A percentile compares a stretch with the other conserved stretches of the same genome.
phyloP scores from a whole-genome alignment of 2,329 filamentous ascomycete species.

The Claviceps pazoutovae region DNA sequence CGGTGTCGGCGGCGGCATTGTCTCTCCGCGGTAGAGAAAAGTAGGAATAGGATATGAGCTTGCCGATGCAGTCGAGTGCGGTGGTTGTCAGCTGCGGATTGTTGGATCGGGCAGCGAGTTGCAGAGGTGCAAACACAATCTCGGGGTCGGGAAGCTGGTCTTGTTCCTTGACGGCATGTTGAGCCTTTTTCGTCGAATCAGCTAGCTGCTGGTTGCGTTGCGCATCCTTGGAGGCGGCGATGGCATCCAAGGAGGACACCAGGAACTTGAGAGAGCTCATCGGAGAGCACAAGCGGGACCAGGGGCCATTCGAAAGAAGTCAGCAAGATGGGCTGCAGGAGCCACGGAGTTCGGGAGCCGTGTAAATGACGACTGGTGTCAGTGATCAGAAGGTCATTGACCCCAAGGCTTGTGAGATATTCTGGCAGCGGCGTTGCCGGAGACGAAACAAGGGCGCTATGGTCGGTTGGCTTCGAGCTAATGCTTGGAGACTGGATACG shows the following conservation, averaged over 20 bases:
- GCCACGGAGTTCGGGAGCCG: neutral
- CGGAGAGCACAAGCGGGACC: slow-evolving; percentile 34
- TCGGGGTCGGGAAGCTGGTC: slow-evolving; percentile 81
- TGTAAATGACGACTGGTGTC: neutral
- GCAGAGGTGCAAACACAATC: slow-evolving; percentile 78
- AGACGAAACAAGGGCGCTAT: neutral
- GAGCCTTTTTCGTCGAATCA: slow-evolving; percentile 67
- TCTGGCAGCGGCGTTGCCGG: neutral
- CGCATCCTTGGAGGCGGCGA: slow-evolving; percentile 83
- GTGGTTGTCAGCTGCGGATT: slow-evolving; percentile 78
- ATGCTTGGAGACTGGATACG: neutral
- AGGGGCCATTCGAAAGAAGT: slow-evolving; percentile 29
- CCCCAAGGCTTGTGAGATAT: neutral
- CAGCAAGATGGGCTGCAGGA: neutral
- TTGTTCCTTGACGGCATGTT: slow-evolving; percentile 74
- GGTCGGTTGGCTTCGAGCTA: neutral
- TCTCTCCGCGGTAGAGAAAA: slow-evolving; percentile 59
- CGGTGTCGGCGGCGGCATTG: slow-evolving; percentile 16
- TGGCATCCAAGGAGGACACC: slow-evolving; percentile 81
- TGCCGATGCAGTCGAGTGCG: slow-evolving; percentile 93
- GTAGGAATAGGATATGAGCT: slow-evolving; percentile 97
- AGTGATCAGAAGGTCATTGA: neutral
- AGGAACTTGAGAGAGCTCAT: slow-evolving; percentile 96
- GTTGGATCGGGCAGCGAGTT: slow-evolving; percentile 75
- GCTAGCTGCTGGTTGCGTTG: slow-evolving; percentile 71